phyloP scores from a whole-genome alignment of 2,329 filamentous ascomycete genomes.

The Dactylella cylindrospora region DNA sequence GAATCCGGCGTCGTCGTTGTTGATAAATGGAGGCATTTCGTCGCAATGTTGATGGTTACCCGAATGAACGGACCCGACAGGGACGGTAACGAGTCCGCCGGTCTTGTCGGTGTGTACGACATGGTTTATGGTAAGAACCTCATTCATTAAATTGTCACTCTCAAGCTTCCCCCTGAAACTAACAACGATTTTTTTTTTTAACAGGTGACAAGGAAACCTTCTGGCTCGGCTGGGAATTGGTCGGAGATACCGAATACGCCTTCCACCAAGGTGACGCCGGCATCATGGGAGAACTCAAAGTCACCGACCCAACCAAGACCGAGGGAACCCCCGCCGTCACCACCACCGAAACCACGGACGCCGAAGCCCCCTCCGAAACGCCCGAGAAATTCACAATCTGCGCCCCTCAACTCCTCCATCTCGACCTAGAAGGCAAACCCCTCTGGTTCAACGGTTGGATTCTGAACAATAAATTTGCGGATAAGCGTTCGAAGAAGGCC shows the following conservation, averaged over 20 bases:
- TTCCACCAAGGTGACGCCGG: constrained; percentile 55
- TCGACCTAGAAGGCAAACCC: constrained; percentile 53
- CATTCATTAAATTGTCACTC: neutral
- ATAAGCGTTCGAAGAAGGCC: constrained; percentile 51
- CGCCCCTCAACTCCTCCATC: constrained; percentile 56
- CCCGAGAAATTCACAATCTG: constrained; percentile 52
- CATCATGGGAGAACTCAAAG: constrained; percentile 50
- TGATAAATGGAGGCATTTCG: constrained; percentile 56
- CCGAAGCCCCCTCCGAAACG: constrained; percentile 14
- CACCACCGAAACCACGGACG: constrained; percentile 20
- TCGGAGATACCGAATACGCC: constrained; percentile 54
- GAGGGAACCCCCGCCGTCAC: constrained; percentile 23
- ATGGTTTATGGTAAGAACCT: constrained; percentile 54
- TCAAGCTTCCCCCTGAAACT: neutral
- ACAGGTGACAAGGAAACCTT: constrained; percentile 58
- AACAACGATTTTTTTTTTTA: neutral
- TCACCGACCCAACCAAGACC: constrained; percentile 17
- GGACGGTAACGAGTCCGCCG: constrained; percentile 51
- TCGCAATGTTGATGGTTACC: constrained; percentile 54
- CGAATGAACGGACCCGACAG: constrained; percentile 55
- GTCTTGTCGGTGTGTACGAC: constrained; percentile 55
- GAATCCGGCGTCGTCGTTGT: constrained; percentile 57
- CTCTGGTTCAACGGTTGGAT: constrained; percentile 58
- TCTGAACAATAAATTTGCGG: constrained; percentile 54
- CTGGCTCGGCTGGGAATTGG: constrained; percentile 57